Conservation (phyloP, 352 stramenopile genomes). For the Phytophthora lateralis region DNA sequence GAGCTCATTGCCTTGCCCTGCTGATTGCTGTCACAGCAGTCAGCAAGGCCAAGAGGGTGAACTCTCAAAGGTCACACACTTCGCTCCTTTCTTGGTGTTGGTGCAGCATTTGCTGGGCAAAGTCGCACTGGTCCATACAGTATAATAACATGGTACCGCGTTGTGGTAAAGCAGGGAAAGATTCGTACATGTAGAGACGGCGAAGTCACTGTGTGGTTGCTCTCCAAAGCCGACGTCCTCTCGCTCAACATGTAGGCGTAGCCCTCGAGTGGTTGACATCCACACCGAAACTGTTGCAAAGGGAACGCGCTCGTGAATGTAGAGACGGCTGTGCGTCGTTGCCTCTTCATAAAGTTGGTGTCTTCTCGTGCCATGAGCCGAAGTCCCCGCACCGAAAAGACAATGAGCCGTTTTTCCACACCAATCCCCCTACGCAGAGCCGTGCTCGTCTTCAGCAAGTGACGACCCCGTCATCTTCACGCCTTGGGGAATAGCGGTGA, state of each 20-base stretch:
- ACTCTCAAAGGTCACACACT: too few species aligned
- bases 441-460: neutral
- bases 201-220: neutral
- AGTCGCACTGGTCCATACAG: neutral
- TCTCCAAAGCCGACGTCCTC: neutral
- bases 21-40: too few species aligned
- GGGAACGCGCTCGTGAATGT: too few species aligned
- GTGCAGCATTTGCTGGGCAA: neutral
- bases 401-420: constrained; percentile 8
- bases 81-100: too few species aligned
- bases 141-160: neutral
- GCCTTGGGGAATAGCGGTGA: neutral
- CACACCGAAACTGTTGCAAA: neutral
- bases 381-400: constrained; percentile 7
- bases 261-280: neutral
- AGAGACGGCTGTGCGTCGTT: neutral
- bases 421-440: constrained; percentile 4
- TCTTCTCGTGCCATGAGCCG: neutral
- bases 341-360: neutral
- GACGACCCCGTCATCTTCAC: constrained; percentile 4
- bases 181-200: neutral
- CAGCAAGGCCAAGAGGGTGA: too few species aligned
- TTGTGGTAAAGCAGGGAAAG: neutral
- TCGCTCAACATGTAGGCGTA: neutral
- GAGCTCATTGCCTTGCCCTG: too few species aligned